These are phyloP conservation scores for Cerioporus squamosus DNA, from an alignment of 1,284 basidiomycete genomes.

Conservation along the genomic window DNA sequence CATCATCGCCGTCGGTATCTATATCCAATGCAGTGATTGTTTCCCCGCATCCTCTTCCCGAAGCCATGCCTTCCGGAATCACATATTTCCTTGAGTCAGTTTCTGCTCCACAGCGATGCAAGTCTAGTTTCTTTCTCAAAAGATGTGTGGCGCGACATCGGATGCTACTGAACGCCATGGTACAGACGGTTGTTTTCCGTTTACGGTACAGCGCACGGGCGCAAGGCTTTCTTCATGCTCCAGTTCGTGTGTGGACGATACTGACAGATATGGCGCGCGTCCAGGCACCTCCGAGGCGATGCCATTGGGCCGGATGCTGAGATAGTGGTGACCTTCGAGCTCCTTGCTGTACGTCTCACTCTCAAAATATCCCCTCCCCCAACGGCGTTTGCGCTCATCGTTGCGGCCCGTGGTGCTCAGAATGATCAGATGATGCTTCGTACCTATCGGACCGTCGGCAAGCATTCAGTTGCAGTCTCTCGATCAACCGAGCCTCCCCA, in stretches of 20 bases:
- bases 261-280: too few species aligned
- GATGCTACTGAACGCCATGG: too few species aligned
- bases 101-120: too few species aligned
- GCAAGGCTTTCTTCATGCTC: too few species aligned
- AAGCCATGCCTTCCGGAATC: too few species aligned
- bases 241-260: too few species aligned
- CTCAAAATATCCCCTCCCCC: constrained; percentile 6
- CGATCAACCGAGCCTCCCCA: not conserved
- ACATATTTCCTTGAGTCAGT: too few species aligned
- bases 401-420: not conserved
- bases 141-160: too few species aligned
- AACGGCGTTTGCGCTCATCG: not conserved
- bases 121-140: too few species aligned
- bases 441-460: constrained; percentile 3
- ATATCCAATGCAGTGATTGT: not conserved
- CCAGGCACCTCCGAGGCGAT: not conserved
- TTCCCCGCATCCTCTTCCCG: not conserved
- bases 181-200: too few species aligned
- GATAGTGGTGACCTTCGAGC: not conserved
- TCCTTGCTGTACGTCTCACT: not conserved
- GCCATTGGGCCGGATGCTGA: not conserved
- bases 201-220: too few species aligned
- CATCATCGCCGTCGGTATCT: not conserved
- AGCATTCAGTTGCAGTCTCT: not conserved
- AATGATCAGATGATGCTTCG: not conserved